These are phyloP conservation scores for Dictyostelium purpureum DNA, from an alignment of 78 protist species.

Conservation along the genomic window DNA sequence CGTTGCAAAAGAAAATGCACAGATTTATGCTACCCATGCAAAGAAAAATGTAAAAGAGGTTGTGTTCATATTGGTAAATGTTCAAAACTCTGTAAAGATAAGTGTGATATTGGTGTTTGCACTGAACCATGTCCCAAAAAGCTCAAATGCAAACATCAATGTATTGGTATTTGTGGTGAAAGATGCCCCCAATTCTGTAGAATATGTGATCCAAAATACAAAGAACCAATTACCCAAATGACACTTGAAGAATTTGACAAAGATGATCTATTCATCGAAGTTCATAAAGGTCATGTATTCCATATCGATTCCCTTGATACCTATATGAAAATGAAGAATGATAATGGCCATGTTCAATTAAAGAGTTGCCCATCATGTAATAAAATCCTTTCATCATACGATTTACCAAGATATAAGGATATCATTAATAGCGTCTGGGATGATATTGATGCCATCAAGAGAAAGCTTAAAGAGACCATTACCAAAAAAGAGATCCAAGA, in stretches of 20 bases:
- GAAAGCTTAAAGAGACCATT: not conserved
- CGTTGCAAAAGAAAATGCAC: constrained; percentile 37
- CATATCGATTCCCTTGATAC: not conserved
- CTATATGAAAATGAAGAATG: not conserved
- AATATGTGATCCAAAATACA: not conserved
- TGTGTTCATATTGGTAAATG: constrained; percentile 75
- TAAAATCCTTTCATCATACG: not conserved
- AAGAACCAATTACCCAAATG: constrained; percentile 29
- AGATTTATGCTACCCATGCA: constrained; percentile 53
- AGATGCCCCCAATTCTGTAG: constrained; percentile 36
- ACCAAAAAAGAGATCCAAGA: not conserved
- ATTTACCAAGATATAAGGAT: constrained; percentile 24
- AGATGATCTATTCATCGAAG: constrained; percentile 8
- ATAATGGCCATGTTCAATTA: not conserved
- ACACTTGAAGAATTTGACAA: not conserved
- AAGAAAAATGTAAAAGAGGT: constrained; percentile 50
- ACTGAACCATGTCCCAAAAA: constrained; percentile 51
- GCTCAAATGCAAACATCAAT: constrained; percentile 81
- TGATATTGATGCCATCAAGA: constrained; percentile 24
- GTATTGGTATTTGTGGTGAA: constrained; percentile 85
- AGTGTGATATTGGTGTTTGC: constrained; percentile 61
- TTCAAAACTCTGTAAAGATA: constrained; percentile 39
- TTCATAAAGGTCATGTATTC: constrained; percentile 15
- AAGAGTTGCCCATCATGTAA: constrained; percentile 56
- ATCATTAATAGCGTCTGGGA: not conserved